Conservation (phyloP, 2,329 filamentous ascomycete genomes). For the Claviceps sp. region DNA sequence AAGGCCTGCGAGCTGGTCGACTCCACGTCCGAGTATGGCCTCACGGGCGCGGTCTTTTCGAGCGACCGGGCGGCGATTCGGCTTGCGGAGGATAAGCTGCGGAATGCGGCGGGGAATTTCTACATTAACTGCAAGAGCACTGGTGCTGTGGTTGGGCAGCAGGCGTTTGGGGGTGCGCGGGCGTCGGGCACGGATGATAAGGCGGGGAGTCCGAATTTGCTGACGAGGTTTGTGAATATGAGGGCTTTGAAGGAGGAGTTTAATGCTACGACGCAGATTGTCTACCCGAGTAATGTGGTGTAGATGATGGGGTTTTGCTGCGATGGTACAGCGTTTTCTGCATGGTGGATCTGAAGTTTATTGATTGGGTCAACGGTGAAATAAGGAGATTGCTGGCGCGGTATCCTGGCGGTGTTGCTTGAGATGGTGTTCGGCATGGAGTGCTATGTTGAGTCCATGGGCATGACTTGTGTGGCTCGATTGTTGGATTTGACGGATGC, state of each 20-base stretch:
- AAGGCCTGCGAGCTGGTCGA: slow-evolving; percentile 52
- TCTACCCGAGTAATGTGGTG: slow-evolving; percentile 59
- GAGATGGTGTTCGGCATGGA: no score
- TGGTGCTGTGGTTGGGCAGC: slow-evolving; percentile 59
- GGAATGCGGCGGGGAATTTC: slow-evolving; percentile 69
- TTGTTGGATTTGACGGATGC: no score
- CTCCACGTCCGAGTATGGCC: slow-evolving; percentile 59
- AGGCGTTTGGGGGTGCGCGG: slow-evolving; percentile 56
- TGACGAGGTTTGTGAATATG: slow-evolving; percentile 53
- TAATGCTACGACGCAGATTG: slow-evolving; percentile 44
- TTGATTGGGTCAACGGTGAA: no score
- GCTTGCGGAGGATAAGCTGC: slow-evolving; percentile 55
- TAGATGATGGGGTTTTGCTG: slow-evolving; percentile 14
- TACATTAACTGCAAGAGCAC: slow-evolving; percentile 79
- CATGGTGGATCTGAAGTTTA: no score
- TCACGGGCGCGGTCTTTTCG: slow-evolving; percentile 68
- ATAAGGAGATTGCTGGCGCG: no score
- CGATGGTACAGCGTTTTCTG: no score
- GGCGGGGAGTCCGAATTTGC: slow-evolving; percentile 50
- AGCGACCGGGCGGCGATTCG: slow-evolving; percentile 52
- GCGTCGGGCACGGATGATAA: slow-evolving; percentile 63
- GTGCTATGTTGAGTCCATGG: no score
- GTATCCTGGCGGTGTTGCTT: no score
- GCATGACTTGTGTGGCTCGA: no score
- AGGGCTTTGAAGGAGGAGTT: slow-evolving; percentile 68